These are phyloP conservation scores for Pseudonitzschia delicatissima DNA, from an alignment of 108 stramenopile genomes.

Conservation along the genomic window DNA sequence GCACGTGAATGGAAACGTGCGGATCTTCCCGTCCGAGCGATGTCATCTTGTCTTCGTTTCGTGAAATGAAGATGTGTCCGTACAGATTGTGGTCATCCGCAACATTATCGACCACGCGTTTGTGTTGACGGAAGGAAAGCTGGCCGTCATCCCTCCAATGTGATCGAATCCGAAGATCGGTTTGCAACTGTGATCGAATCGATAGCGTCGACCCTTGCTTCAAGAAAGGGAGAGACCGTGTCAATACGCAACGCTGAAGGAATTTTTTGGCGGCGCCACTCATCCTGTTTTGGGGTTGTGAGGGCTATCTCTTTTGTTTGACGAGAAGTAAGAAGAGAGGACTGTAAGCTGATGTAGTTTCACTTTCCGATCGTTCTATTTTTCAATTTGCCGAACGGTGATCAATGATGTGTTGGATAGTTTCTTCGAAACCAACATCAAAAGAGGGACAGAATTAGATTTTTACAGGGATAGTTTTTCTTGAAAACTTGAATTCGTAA, in stretches of 20 bases:
- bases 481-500: no score
- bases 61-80: conserved; percentile 14
- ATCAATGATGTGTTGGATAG: no score
- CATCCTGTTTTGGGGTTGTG: neutral
- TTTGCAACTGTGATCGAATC: conserved; percentile 37
- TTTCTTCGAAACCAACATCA: no score
- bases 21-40: conserved; percentile 42
- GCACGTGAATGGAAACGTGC: conserved; percentile 35
- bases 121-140: conserved; percentile 26
- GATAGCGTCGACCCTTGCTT: conserved; percentile 55
- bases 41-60: conserved; percentile 26
- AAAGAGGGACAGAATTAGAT: no score
- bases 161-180: conserved; percentile 32
- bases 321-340: no score
- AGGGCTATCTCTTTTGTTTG: no score
- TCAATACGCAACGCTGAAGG: conserved; percentile 23
- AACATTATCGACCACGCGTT: neutral
- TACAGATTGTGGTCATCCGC: neutral
- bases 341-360: no score
- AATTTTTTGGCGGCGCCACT: conserved; percentile 2
- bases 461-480: no score
- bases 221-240: conserved; percentile 24
- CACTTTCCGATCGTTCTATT: no score
- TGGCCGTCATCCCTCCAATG: conserved; percentile 62
- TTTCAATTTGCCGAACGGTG: no score